Conservation (phyloP, 331 rosid genomes). For the Rosa hybrid region DNA sequence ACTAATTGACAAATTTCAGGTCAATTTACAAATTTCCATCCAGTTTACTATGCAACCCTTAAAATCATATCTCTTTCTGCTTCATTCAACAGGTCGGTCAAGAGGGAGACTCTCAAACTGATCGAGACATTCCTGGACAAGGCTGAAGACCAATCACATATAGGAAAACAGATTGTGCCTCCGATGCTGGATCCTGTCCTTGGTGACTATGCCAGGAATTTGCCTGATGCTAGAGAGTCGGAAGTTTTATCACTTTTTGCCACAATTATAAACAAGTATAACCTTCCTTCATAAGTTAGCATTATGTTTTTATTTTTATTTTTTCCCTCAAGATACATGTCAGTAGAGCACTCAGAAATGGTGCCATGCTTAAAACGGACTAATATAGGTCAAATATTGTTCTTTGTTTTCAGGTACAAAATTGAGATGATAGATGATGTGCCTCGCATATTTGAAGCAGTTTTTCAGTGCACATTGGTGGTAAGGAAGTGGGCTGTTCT, state of each 20-base stretch:
- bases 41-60: background rate
- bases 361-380: background rate
- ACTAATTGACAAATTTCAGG: background rate
- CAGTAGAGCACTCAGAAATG: background rate
- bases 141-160: conserved; percentile 91
- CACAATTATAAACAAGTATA: conserved; percentile 84
- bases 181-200: conserved; percentile 97
- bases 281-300: conserved; percentile 7
- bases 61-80: background rate
- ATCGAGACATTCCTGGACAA: conserved; percentile 92
- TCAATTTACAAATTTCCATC: background rate
- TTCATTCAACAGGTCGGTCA: conserved; percentile 68
- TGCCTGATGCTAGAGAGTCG: conserved; percentile 95
- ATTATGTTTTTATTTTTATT: background rate
- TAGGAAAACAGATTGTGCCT: conserved; percentile 94
- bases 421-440: conserved; percentile 79
- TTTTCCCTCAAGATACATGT: background rate
- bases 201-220: conserved; percentile 91
- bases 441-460: conserved; percentile 94
- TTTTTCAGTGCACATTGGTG: conserved; percentile 94
- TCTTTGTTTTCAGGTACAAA: conserved; percentile 61
- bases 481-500: conserved; percentile 40
- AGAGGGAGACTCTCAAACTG: conserved; percentile 89
- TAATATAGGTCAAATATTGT: background rate
- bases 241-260: conserved; percentile 97